Evolutionary conservation across 495 filamentous ascomycete species (phyloP).

Genomic region (Staphylotrichum tortipilum): DNA sequence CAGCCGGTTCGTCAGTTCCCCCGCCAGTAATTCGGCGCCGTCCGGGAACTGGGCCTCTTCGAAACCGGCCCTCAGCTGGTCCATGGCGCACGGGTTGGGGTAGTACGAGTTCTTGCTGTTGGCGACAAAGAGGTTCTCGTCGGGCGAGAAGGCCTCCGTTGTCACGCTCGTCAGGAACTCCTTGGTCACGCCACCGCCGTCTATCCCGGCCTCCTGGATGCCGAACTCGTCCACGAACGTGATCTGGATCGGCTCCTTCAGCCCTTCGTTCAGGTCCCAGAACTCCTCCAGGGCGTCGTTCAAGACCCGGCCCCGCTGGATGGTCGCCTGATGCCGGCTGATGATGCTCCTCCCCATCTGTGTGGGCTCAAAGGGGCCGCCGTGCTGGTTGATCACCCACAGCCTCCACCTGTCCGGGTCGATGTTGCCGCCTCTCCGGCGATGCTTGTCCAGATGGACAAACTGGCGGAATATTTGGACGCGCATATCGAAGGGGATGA

Average conservation of each 20-base stretch:
- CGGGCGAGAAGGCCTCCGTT: constrained; percentile 64
- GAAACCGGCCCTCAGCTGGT: constrained; percentile 58
- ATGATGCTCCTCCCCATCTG: constrained; percentile 41
- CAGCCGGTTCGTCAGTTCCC: constrained; percentile 52
- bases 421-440: constrained; percentile 62
- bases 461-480: constrained; percentile 95
- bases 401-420: constrained; percentile 77
- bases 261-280: constrained; percentile 66
- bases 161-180: constrained; percentile 92
- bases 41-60: constrained; percentile 46
- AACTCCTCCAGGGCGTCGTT: constrained; percentile 80
- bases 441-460: constrained; percentile 69
- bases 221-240: constrained; percentile 91
- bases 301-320: constrained; percentile 73
- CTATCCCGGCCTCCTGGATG: constrained; percentile 82
- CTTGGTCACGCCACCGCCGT: constrained; percentile 95
- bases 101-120: constrained; percentile 88
- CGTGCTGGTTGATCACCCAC: constrained; percentile 41
- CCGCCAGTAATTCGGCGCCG: constrained; percentile 42
- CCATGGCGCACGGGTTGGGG: constrained; percentile 74
- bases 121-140: constrained; percentile 55
- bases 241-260: constrained; percentile 97
- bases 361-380: constrained; percentile 24
- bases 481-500: constrained; percentile 84
- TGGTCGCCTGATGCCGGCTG: constrained; percentile 68